Conservation (phyloP, 257 asterid genomes). For the Gardenia jasminoides region DNA sequence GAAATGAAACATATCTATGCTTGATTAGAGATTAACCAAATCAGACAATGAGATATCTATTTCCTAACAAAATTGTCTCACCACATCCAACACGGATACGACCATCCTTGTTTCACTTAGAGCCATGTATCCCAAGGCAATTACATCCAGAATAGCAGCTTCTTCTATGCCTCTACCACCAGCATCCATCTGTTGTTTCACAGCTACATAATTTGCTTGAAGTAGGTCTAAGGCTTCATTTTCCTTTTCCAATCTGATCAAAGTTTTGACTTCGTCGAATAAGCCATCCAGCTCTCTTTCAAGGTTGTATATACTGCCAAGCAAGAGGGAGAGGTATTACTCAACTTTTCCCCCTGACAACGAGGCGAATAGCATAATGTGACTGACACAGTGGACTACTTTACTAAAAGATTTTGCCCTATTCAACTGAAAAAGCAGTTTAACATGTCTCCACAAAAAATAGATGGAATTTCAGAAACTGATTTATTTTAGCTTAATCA, state of each 20-base stretch:
- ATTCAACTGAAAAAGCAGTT: neutral
- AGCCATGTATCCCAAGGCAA: slow-evolving; percentile 79
- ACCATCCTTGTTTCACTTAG: slow-evolving; percentile 61
- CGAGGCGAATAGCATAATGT: neutral
- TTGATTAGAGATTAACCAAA: neutral
- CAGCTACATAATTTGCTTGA: slow-evolving; percentile 77
- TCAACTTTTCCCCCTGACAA: slow-evolving; percentile 26
- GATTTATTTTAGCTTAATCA: neutral
- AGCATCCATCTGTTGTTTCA: slow-evolving; percentile 61
- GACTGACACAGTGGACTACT: too few species aligned
- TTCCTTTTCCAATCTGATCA: slow-evolving; percentile 63
- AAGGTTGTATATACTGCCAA: slow-evolving; percentile 43
- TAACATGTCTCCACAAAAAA: neutral
- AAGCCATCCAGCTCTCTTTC: slow-evolving; percentile 68
- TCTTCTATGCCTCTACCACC: slow-evolving; percentile 71
- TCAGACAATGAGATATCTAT: slow-evolving; percentile 15
- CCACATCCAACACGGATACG: slow-evolving; percentile 57
- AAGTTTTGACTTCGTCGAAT: slow-evolving; percentile 60
- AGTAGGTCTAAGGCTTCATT: slow-evolving; percentile 70
- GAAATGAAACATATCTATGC: neutral
- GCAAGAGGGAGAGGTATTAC: slow-evolving; percentile 26
- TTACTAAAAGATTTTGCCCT: neutral
- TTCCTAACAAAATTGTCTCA: slow-evolving; percentile 36
- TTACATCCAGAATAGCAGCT: slow-evolving; percentile 84
- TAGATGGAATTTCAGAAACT: neutral